Conservation (phyloP, 208 protist species). For the Trypanosoma avium region DNA sequence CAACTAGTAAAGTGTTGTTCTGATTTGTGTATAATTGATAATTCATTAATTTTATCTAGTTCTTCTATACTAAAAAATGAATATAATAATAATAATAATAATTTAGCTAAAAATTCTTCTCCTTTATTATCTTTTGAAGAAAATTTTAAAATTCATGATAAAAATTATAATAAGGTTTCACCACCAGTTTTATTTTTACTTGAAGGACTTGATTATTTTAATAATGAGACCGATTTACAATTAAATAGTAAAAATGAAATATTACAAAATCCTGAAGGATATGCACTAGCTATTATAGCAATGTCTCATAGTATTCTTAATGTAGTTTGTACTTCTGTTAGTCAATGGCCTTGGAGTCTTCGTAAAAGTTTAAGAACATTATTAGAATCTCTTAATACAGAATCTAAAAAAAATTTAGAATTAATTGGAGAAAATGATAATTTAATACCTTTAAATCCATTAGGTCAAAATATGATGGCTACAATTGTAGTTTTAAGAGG, state of each 20-base stretch:
- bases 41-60: not conserved
- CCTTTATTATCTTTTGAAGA: no score
- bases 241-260: not conserved
- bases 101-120: no score
- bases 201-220: constrained; percentile 25
- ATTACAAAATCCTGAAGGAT: not conserved
- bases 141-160: not conserved
- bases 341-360: constrained; percentile 19
- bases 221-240: not conserved
- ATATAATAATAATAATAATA: no score
- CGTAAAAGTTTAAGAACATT: not conserved
- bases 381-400: not conserved
- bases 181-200: not conserved
- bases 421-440: not conserved
- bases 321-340: constrained; percentile 3
- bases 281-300: not conserved
- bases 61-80: no score
- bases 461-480: constrained; percentile 43
- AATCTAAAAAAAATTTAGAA: not conserved
- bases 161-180: not conserved
- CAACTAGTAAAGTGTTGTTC: constrained; percentile 21
- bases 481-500: constrained; percentile 33
- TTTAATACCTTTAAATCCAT: constrained; percentile 12
- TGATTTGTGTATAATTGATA: constrained; percentile 3
- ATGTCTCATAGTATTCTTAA: constrained; percentile 12